A percentile compares a stretch with the other conserved stretches of the same genome.
phyloP scores from a whole-genome alignment of 1,284 basidiomycete species.

The Melampsora larici-populina region DNA sequence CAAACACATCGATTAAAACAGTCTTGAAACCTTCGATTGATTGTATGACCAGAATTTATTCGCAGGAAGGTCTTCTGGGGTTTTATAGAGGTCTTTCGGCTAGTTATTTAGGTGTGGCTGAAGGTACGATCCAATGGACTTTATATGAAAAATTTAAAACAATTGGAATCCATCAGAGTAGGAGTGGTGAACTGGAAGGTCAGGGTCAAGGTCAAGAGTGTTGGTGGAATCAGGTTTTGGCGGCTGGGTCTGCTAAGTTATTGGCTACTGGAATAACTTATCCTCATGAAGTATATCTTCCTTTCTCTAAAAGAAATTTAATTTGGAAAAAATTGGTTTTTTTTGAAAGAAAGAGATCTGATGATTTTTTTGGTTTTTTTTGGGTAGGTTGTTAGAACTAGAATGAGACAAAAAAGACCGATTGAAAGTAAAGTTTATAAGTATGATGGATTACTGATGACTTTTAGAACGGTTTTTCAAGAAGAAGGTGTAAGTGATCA shows the following conservation, averaged over 20 bases:
- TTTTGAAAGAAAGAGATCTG: neutral
- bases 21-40: constrained; percentile 60
- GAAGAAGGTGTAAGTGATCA: constrained; percentile 71
- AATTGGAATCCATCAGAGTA: constrained; percentile 10
- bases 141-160: constrained; percentile 83
- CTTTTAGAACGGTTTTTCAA: constrained; percentile 74
- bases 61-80: constrained; percentile 77
- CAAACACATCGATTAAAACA: neutral
- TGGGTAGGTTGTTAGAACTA: constrained; percentile 78
- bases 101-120: constrained; percentile 90
- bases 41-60: constrained; percentile 68
- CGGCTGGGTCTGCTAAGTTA: constrained; percentile 89
- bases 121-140: constrained; percentile 97
- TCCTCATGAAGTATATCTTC: constrained; percentile 83
- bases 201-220: constrained; percentile 49
- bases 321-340: neutral
- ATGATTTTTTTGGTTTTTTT: constrained; percentile 4
- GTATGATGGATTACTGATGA: constrained; percentile 83
- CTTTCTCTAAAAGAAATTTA: too few species aligned
- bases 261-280: constrained; percentile 91
- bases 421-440: constrained; percentile 59
- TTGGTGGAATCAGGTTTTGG: constrained; percentile 78
- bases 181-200: neutral
- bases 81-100: constrained; percentile 95
- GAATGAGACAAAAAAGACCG: constrained; percentile 68